Evolutionary conservation across 2,329 filamentous ascomycete species (phyloP).

Genomic region (Lecanosticta acicola): DNA sequence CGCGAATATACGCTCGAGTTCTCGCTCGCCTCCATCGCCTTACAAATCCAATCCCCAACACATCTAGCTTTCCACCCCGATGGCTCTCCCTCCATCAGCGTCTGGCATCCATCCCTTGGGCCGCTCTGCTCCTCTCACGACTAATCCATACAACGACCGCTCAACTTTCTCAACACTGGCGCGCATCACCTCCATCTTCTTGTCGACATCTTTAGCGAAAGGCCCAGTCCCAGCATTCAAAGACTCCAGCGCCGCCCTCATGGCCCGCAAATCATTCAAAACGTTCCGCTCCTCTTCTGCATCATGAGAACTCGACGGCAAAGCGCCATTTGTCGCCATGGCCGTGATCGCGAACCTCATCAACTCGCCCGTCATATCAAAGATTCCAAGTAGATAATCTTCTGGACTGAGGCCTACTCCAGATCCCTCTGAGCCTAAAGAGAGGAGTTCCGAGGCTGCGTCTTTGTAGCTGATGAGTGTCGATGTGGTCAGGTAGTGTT

Average conservation of each 20-base stretch:
- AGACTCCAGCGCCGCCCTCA: slow-evolving; percentile 71
- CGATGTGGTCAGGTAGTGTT: slow-evolving; percentile 77
- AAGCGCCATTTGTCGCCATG: slow-evolving; percentile 65
- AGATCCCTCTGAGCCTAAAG: slow-evolving; percentile 35
- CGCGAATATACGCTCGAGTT: too few species aligned
- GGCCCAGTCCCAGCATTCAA: slow-evolving; percentile 54
- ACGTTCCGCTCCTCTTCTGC: slow-evolving; percentile 51
- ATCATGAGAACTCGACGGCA: slow-evolving; percentile 38
- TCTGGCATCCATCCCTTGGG: slow-evolving; percentile 92
- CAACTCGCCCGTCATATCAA: slow-evolving; percentile 90
- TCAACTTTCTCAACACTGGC: slow-evolving; percentile 92
- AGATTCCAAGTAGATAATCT: slow-evolving; percentile 86
- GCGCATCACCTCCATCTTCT: slow-evolving; percentile 82
- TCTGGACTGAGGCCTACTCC: slow-evolving; percentile 65
- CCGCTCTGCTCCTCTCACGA: slow-evolving; percentile 79
- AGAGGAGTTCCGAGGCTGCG: slow-evolving; percentile 40
- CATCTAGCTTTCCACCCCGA: too few species aligned
- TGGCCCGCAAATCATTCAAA: slow-evolving; percentile 70
- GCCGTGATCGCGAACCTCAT: slow-evolving; percentile 94
- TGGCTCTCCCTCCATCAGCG: slow-evolving; percentile 37
- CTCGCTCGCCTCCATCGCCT: too few species aligned
- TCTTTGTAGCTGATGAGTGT: slow-evolving; percentile 64
- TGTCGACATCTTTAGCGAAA: slow-evolving; percentile 59
- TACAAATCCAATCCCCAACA: too few species aligned
- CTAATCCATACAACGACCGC: slow-evolving; percentile 62